phyloP scores from a whole-genome alignment of 2,329 filamentous ascomycete species.

The Fusarium sp. region DNA sequence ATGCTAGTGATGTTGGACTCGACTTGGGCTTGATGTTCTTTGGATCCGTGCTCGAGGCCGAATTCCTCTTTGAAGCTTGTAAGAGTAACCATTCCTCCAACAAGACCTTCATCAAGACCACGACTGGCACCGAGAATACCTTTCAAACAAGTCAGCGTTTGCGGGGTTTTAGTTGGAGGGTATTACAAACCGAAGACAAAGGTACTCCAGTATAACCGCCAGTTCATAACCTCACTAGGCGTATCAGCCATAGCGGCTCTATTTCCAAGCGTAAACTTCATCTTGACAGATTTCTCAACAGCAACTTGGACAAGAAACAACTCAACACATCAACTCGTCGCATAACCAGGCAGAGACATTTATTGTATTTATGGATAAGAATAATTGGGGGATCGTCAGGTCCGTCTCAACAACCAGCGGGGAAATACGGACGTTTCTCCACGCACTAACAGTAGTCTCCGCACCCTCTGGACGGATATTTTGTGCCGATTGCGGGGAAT shows the following conservation, averaged over 20 bases:
- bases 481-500: constrained; percentile 21
- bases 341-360: neutral
- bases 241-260: constrained; percentile 28
- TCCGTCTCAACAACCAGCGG: neutral
- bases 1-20: constrained; percentile 77
- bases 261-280: constrained; percentile 31
- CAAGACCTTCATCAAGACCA: constrained; percentile 66
- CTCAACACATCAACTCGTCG: neutral
- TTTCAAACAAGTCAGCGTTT: neutral
- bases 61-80: constrained; percentile 68
- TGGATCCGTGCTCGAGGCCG: constrained; percentile 60
- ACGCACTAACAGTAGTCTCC: neutral
- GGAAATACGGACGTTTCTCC: neutral
- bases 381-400: neutral
- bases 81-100: constrained; percentile 71
- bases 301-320: neutral
- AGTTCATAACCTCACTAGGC: constrained; percentile 24
- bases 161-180: accelerated
- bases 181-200: constrained; percentile 15
- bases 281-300: neutral
- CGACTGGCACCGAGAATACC: constrained; percentile 24
- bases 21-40: constrained; percentile 67
- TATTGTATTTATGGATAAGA: constrained; percentile 4
- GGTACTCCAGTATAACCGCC: constrained; percentile 27
- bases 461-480: constrained; percentile 5